Percentiles rank a stretch among this genome's conserved stretches.
Evolutionary conservation across 2,329 filamentous ascomycete genomes (phyloP).

Genomic region (Alternaria sp.): DNA sequence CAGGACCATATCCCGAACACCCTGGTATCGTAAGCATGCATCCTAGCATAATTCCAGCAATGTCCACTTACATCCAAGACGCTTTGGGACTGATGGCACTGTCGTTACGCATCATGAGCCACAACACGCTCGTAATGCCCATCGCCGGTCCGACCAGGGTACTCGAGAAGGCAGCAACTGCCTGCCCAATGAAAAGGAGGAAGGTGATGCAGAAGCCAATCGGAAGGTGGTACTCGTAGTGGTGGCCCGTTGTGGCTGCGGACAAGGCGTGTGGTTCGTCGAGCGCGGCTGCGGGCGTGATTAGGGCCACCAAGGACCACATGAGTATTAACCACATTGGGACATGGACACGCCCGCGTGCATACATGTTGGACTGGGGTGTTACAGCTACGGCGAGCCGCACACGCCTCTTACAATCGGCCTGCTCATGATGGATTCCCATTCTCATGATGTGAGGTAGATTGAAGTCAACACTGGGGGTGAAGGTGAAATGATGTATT

Average conservation of each 20-base stretch:
- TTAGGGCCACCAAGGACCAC: background rate
- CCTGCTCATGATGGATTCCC: too few relatives aligned
- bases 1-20: background rate
- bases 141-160: background rate
- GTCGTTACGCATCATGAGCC: background rate
- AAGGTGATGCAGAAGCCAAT: background rate
- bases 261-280: background rate
- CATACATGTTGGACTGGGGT: background rate
- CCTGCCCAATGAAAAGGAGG: background rate
- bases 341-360: background rate
- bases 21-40: background rate
- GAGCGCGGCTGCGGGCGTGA: background rate
- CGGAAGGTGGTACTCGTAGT: background rate
- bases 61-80: background rate
- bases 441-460: too few relatives aligned
- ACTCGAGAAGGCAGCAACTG: background rate
- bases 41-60: too few relatives aligned
- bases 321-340: too few relatives aligned
- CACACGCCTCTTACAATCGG: too few relatives aligned
- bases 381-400: background rate
- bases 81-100: background rate
- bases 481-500: too few relatives aligned
- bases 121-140: background rate
- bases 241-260: background rate
- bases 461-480: too few relatives aligned